Conservation (phyloP, 768 basidiomycete genomes). For the Mycena olivaceomarginata region DNA sequence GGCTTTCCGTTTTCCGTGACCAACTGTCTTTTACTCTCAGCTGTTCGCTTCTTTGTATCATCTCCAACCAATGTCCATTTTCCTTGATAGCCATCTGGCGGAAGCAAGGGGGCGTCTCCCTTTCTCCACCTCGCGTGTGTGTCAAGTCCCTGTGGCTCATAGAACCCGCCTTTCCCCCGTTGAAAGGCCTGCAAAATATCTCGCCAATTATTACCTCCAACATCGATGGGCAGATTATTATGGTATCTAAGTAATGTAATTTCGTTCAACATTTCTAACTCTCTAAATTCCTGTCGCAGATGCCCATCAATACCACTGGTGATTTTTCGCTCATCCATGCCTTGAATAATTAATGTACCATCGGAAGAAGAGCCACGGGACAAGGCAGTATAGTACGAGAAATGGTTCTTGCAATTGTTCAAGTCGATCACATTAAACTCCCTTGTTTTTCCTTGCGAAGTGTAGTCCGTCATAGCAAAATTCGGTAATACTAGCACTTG, state of each 20-base stretch:
- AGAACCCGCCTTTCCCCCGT: conserved; percentile 44
- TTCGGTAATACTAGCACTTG: no score
- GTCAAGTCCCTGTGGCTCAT: neutral
- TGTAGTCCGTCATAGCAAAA: no score
- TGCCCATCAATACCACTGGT: conserved; percentile 49
- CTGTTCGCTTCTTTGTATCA: neutral
- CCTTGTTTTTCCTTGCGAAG: no score
- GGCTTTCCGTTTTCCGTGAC: no score
- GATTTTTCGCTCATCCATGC: conserved; percentile 49
- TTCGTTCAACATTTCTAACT: conserved; percentile 57
- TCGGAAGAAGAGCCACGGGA: conserved; percentile 49
- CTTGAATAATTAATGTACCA: conserved; percentile 52
- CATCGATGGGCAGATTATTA: conserved; percentile 34
- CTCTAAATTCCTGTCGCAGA: conserved; percentile 42
- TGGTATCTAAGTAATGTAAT: conserved; percentile 52
- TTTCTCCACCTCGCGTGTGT: neutral
- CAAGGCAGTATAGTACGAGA: conserved; percentile 45
- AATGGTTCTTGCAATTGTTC: no score
- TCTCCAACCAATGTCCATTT: conserved; percentile 40
- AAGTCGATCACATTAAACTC: no score
- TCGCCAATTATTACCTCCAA: conserved; percentile 41
- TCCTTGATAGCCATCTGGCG: no score
- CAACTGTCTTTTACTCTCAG: no score
- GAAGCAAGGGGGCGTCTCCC: neutral
- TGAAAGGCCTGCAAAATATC: conserved; percentile 49